Evolutionary conservation across 768 basidiomycete species (phyloP), one percentile per base, ranked within the genome.

Genomic region (Cystoderma amianthinum): DNA sequence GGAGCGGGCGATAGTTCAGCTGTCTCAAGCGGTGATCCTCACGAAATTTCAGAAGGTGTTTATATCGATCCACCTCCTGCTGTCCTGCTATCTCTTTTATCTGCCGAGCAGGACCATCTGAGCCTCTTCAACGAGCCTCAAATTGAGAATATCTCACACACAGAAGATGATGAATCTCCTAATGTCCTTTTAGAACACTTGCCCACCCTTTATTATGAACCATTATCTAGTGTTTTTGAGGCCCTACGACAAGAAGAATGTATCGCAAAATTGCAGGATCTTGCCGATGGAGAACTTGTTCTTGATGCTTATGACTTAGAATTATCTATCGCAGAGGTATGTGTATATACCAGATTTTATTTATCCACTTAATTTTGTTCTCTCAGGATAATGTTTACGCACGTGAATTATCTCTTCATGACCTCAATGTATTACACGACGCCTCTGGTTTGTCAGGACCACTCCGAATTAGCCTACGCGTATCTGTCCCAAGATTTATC

Each of bases 161-260:
- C 58, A 16, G 50, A 54, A 4, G 45, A 49, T 23, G 23, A 39
- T 24, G 44, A 49, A 36, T 34, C 38, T 35, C 47, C 60, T 22
- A 54, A 60, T n/a, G 54, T 85, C 4, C 61, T 89, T 36, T 68
- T 90, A 44, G 71, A 76, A 35, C 64, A 77, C 43, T 70, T 63
- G 13, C 85, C 85, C 2, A 83, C 78, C 3, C 64, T 89, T 5
- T 90, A 85, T 57, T 89, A 88, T 50, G 85, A 88, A 55, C 79
- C 85, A 20, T 54, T 90, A 35, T 74, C 72, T 32, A 67, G 61
- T 43, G 74, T 88, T 15, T 88, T 89, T 51, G 81, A 81, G 42
- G 82, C 80, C 42, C 61, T 90, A 32, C 81, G 84, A 21, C 69
- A 74, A 51, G 82, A 87, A 42, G 71, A 76, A 36, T 55, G 63